phyloP scores from a whole-genome alignment of 164 flowering plant species.

The Annona cherimola region DNA sequence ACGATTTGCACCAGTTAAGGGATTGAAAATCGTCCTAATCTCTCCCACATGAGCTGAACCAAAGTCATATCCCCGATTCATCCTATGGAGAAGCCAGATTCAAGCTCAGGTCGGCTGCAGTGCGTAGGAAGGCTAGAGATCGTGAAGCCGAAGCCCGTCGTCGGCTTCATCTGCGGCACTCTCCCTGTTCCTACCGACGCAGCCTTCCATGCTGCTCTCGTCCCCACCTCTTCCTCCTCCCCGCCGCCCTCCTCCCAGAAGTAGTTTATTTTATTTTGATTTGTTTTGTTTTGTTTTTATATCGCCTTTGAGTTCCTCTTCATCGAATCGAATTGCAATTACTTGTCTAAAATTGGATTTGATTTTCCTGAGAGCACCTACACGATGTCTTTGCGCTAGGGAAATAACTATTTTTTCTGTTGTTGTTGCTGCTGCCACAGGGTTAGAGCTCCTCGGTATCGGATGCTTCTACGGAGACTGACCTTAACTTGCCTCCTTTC shows the following conservation, averaged over 20 bases:
- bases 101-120: slow-evolving; percentile 14
- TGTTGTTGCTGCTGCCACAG: slow-evolving; percentile 22
- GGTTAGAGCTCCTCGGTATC: slow-evolving; percentile 73
- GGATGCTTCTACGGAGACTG: slow-evolving; percentile 79
- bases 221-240: slow-evolving; percentile 38
- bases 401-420: neutral
- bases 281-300: neutral
- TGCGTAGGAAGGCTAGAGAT: slow-evolving; percentile 80
- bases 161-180: slow-evolving; percentile 82
- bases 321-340: neutral
- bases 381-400: neutral
- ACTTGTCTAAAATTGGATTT: neutral
- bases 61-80: neutral
- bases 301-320: neutral
- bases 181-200: slow-evolving; percentile 83
- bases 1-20: neutral
- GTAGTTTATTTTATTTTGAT: too few species aligned
- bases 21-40: neutral
- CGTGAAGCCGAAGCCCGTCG: slow-evolving; percentile 53
- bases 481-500: slow-evolving; percentile 67
- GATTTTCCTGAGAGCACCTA: neutral
- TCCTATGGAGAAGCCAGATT: neutral
- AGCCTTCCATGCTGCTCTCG: slow-evolving; percentile 57
- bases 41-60: neutral
- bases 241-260: neutral